Evolutionary conservation across 352 stramenopile genomes (phyloP), one percentile per base, ranked within the genome.

Genomic region (Phytophthora quininea): DNA sequence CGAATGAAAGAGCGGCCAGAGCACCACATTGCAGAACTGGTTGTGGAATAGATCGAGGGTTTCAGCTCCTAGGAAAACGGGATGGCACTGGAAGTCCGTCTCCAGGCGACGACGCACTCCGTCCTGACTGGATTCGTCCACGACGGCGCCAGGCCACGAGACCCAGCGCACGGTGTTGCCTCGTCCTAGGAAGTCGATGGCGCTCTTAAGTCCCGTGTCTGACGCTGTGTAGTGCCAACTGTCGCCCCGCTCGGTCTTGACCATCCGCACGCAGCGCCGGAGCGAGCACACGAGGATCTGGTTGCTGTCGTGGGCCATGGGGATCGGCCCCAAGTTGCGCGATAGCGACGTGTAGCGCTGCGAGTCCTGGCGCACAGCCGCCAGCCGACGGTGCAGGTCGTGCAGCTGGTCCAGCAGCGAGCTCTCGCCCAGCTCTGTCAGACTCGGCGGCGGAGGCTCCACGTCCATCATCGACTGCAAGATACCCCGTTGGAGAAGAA

Each of bases 1-100:
- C 56, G 93, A 97, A 66, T 97, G 91, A 62, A 97, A 96, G 0
- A 97, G 79, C 54, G 90, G 91, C 91, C 91, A 97, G 3, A 97
- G 73, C 54, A 97, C 88, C 53, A 91, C 88, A 58, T 97, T 96
- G 75, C 89, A 97, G 45, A 97, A 95, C 67, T 95, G 69, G 47
- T 91, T 97, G 72, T 97, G 88, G 64, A 92, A 97, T 46, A 94
- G 73, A 38, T 97, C 87, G 35, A 95, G 67, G 43, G 87, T 78
- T 35, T 97, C 86, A 19, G 64, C 71, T n/a, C 67, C 68, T 14
- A 97, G 64, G 54, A 97, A 97, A 2, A 97, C 89, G 0, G 91
- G 90, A 31, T 86, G 85, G 62, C 88, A 97, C 30, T 87, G 86
- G 70, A 91, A 91, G 47, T 97, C 89, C 54, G 82, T 57, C 70